phyloP scores from a whole-genome alignment of 768 basidiomycete genomes.

The Rhizopogon rudus region DNA sequence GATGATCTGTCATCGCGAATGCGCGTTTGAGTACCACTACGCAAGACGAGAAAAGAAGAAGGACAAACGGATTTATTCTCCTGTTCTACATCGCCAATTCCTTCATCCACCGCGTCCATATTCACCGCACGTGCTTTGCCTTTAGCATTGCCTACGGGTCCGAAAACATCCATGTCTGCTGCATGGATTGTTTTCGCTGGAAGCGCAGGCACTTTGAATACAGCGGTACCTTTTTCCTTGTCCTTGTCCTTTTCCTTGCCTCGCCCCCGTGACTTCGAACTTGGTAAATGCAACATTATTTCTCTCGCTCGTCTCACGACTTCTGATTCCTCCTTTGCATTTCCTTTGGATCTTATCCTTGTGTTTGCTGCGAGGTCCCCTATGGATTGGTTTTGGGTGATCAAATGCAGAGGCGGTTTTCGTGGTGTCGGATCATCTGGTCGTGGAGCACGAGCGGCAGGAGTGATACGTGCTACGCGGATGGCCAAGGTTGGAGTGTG shows the following conservation, averaged over 20 bases:
- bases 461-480: slow-evolving; percentile 53
- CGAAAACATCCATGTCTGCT: slow-evolving; percentile 26
- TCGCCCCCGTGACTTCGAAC: slow-evolving; percentile 8
- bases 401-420: slow-evolving; percentile 43
- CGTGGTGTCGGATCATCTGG: slow-evolving; percentile 82
- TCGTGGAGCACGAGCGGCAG: slow-evolving; percentile 42
- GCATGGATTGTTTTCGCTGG: slow-evolving; percentile 23
- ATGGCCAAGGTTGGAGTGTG: slow-evolving; percentile 28
- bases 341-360: slow-evolving; percentile 20
- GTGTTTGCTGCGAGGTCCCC: slow-evolving; percentile 16
- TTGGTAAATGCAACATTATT: slow-evolving; percentile 34
- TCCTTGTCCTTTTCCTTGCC: slow-evolving; percentile 11
- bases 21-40: neutral
- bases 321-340: slow-evolving; percentile 21
- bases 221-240: slow-evolving; percentile 8
- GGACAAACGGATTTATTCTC: slow-evolving; percentile 55
- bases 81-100: slow-evolving; percentile 39
- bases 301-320: slow-evolving; percentile 30
- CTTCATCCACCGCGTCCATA: slow-evolving; percentile 19
- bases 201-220: slow-evolving; percentile 46
- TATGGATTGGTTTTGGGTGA: slow-evolving; percentile 5
- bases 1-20: slow-evolving; percentile 24
- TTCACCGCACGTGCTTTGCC: slow-evolving; percentile 27
- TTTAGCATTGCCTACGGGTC: slow-evolving; percentile 32
- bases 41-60: neutral